Percentiles rank a stretch among this genome's conserved stretches.
Conservation (phyloP, 106 monocot species). For the Iris macrosiphon region DNA sequence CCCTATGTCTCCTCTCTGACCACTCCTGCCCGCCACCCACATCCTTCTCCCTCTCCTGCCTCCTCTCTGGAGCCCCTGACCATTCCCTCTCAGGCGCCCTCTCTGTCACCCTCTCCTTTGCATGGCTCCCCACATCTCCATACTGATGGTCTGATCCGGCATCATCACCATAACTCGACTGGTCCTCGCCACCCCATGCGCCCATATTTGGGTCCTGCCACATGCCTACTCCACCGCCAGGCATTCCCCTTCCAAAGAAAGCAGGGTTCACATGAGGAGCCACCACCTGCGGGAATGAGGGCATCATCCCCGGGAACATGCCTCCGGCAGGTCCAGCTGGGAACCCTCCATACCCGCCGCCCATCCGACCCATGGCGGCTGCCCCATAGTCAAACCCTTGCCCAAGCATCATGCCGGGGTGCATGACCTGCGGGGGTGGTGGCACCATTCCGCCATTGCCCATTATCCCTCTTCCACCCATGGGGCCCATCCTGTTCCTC, state of each 20-base stretch:
- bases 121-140: conserved; percentile 62
- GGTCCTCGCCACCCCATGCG: conserved; percentile 76
- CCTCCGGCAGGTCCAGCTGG: conserved; percentile 53
- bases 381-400: conserved; percentile 86
- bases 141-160: conserved; percentile 86
- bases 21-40: conserved; percentile 43
- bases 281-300: conserved; percentile 74
- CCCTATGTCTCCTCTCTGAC: conserved; percentile 49
- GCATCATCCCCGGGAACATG: conserved; percentile 76
- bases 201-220: conserved; percentile 74
- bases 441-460: conserved; percentile 69
- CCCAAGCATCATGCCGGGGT: conserved; percentile 57
- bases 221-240: conserved; percentile 58
- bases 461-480: conserved; percentile 76
- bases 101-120: conserved; percentile 52
- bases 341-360: conserved; percentile 67
- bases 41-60: conserved; percentile 67
- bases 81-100: conserved; percentile 53
- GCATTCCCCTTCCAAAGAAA: conserved; percentile 84
- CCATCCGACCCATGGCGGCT: conserved; percentile 75
- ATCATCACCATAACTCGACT: conserved; percentile 85
- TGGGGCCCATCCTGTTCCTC: conserved; percentile 64
- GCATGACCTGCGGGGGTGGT: conserved; percentile 56
- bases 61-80: conserved; percentile 49
- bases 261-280: conserved; percentile 90